phyloP scores from a whole-genome alignment of 768 basidiomycete genomes.

The Multifurca ochricompacta region DNA sequence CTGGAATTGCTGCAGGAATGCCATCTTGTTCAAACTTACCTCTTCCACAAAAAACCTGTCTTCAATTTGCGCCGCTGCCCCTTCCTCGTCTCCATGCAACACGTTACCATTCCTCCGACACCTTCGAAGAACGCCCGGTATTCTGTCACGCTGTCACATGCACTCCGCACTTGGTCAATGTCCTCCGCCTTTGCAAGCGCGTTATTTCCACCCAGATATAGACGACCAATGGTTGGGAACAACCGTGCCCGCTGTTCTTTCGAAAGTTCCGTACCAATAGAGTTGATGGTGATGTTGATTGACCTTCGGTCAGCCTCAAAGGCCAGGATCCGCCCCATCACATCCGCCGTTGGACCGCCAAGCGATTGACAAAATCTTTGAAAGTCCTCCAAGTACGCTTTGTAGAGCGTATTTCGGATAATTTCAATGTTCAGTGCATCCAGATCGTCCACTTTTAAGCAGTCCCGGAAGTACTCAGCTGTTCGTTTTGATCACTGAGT shows the following conservation, averaged over 20 bases:
- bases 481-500: neutral
- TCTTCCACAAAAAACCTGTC: conserved; percentile 93
- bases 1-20: conserved; percentile 97
- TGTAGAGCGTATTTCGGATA: conserved; percentile 98
- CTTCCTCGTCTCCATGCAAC: conserved; percentile 28
- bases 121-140: conserved; percentile 85
- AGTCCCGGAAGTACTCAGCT: conserved; percentile 97
- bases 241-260: conserved; percentile 94
- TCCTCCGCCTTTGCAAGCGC: conserved; percentile 91
- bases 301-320: conserved; percentile 97
- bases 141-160: conserved; percentile 82
- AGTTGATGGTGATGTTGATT: conserved; percentile 99
- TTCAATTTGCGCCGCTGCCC: conserved; percentile 64
- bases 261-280: conserved; percentile 88
- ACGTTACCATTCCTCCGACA: conserved; percentile 29
- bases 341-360: conserved; percentile 78
- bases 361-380: conserved; percentile 73
- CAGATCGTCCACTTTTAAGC: conserved; percentile 89
- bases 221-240: conserved; percentile 87
- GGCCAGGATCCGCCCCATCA: conserved; percentile 85
- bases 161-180: conserved; percentile 81
- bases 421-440: conserved; percentile 99
- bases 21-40: conserved; percentile 87
- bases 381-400: conserved; percentile 98
- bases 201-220: conserved; percentile 96